These are phyloP conservation scores for Ophiocordyceps camponoti-saundersi DNA, from an alignment of 2,329 filamentous ascomycete genomes.

Conservation along the genomic window DNA sequence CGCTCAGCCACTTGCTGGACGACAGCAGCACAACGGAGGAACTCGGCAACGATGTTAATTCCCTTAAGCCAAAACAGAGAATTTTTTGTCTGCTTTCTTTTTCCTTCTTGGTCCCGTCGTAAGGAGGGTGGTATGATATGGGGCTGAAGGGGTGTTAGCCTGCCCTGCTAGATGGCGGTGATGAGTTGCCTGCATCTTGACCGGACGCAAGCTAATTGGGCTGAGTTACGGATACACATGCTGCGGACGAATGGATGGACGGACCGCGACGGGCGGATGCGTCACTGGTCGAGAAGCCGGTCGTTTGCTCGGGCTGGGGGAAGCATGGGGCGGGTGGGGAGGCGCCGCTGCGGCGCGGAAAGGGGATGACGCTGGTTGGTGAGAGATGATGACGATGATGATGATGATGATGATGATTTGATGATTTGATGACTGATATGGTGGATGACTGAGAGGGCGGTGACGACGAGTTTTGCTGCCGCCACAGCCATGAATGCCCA, in stretches of 20 bases:
- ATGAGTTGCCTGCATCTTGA: constrained; percentile 1
- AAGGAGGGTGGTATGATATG: not conserved
- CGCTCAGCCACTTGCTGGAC: too few relatives aligned
- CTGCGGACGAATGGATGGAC: not conserved
- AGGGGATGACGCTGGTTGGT: too few relatives aligned
- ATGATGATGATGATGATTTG: not conserved
- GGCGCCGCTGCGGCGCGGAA: too few relatives aligned
- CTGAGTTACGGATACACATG: too few relatives aligned
- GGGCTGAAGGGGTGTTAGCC: not conserved
- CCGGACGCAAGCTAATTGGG: constrained; percentile 1
- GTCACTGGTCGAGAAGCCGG: not conserved
- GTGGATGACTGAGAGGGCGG: not conserved
- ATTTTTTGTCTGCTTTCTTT: not conserved
- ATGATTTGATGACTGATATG: too few relatives aligned
- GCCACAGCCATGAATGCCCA: not conserved
- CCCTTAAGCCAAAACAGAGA: not conserved
- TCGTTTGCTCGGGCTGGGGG: not conserved
- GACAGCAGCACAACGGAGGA: too few relatives aligned
- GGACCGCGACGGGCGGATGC: not conserved
- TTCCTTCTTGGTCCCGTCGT: not conserved
- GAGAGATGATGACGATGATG: not conserved
- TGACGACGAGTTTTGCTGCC: not conserved
- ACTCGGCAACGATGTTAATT: too few relatives aligned
- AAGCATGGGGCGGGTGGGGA: not conserved
- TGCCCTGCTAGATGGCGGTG: not conserved